Base-by-base conservation (phyloP, 2,329 filamentous ascomycete genomes). In the Whalleya microplaca region DNA sequence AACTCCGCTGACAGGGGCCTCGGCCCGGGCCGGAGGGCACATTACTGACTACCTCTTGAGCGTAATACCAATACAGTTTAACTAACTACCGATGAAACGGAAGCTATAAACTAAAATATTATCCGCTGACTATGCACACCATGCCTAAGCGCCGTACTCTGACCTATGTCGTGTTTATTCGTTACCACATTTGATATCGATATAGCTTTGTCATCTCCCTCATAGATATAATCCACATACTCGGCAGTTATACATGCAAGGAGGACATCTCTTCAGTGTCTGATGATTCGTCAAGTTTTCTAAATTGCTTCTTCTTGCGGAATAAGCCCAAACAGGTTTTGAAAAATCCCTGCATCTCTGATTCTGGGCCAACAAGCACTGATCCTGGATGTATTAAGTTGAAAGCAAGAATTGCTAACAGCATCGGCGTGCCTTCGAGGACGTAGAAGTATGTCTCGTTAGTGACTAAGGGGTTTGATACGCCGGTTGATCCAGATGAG, bases 401-500 rank as follows among this genome's bases (percentile, higher is more conserved):
- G 41, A 76, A 69, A 9, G 72, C 53, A 0, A 71, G 40, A 8
- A 76, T 56, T 1, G 73, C 73, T 5, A 73, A 20, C 8, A 74
- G 61, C 74, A 78, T 78, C 0, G 75, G 75, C 5, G 69, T 56
- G 0, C 70, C 70, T 56, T 78, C 76, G 12, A 77, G 69, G 19
- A 66, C 67, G 37, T 69, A 72, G 48, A 70, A 67, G 43, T 68
- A 73, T 2, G 52, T 58, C 32, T 73, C 71, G 41, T 69, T 63
- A 14, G 61, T 59, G 5, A 64, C n/a, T 4, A 66, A 23, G 9
- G 67, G 63, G 44, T 72, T 69, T 27, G 60, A 67, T 5, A 69
- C 70, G 2, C 43, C 59, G 1, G 69, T 62, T 29, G 75, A 64
- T 0, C 77, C 79, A 1, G 72, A 71, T 0, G 76, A 76, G 62